A percentile compares a stretch with the other conserved stretches of the same genome.
Evolutionary conservation across 345 rosid genomes (phyloP).

Genomic region (Schrenkiella parvula): DNA sequence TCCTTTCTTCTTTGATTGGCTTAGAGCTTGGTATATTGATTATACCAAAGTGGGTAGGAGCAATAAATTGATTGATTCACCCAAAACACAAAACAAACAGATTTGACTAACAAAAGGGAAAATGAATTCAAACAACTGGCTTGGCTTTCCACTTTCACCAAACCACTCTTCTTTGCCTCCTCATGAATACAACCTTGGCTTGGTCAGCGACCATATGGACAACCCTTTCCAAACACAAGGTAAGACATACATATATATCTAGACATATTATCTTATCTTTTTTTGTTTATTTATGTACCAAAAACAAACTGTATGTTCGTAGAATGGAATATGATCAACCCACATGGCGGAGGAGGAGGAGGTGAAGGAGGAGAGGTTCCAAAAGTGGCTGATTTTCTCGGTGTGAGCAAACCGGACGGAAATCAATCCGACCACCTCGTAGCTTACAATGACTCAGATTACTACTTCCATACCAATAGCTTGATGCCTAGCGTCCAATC

Average conservation of each 20-base stretch:
- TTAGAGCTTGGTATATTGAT: slow-evolving; percentile 21
- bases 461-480: slow-evolving; percentile 50
- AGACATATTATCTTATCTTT: neutral
- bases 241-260: slow-evolving; percentile 13
- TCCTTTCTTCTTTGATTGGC: slow-evolving; percentile 18
- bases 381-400: slow-evolving; percentile 92
- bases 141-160: slow-evolving; percentile 91
- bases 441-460: slow-evolving; percentile 58
- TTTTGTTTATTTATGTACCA: neutral
- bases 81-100: slow-evolving; percentile 13
- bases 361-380: slow-evolving; percentile 58
- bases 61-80: slow-evolving; percentile 7
- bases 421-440: slow-evolving; percentile 57
- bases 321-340: slow-evolving; percentile 84
- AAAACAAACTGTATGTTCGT: neutral
- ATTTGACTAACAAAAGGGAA: slow-evolving; percentile 15
- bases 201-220: slow-evolving; percentile 68
- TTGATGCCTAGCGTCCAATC: slow-evolving; percentile 50
- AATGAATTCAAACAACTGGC: slow-evolving; percentile 99
- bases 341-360: slow-evolving; percentile 37
- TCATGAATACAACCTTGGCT: slow-evolving; percentile 78
- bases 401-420: slow-evolving; percentile 81
- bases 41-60: slow-evolving; percentile 13
- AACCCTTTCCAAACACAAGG: slow-evolving; percentile 92
- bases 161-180: slow-evolving; percentile 64